Evolutionary conservation across 371 early-diverging fungal species (phyloP), one percentile per base, ranked within the genome.

Genomic region (Mortierella polycephala): DNA sequence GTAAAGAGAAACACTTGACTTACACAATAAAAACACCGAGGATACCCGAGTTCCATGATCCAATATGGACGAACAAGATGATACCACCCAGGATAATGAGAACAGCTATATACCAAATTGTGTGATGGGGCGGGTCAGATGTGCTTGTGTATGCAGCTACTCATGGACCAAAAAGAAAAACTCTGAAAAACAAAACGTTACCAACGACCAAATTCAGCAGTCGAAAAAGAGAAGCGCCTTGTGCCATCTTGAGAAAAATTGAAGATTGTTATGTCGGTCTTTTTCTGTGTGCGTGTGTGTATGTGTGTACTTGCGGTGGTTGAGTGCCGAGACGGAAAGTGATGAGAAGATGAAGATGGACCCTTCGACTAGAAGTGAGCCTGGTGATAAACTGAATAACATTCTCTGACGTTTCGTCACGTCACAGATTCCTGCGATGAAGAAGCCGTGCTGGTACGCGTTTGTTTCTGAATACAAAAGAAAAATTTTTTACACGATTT

Each of bases 221-320:
- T 21, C 76, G 62, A 61, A 71, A 76, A 50, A 76, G 71, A n/a
- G 67, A 63, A 11, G 76, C 71, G 60, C 71, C 76, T 57, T 69
- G 69, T 46, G 71, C 66, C 76, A 76, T 76, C 46, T 37, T 65
- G 69, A 59, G 45, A 40, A 6, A 16, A 39, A 42, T 39, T 30
- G 54, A 40, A 21, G 53, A 45, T 11, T 14, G 30, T 8, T 13
- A 49, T 21, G 45, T 8, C 5, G n/a, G 30, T 30, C 30, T 4
- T 30, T 30, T 30, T 30, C 30, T 30, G 30, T 30, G 30, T 2
- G 30, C 4, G 30, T 4, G 30, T 30, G 20, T 18, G 8, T 18
- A 18, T 16, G 0, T n/a, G 18, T 51, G 49, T 39, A 44, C 37
- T 60, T 67, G 30, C 30, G 30, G 30, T 30, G 30, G 4, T 1